Conservation (phyloP, 148 eudicot genomes). For the Hydrangea macrophylla region DNA sequence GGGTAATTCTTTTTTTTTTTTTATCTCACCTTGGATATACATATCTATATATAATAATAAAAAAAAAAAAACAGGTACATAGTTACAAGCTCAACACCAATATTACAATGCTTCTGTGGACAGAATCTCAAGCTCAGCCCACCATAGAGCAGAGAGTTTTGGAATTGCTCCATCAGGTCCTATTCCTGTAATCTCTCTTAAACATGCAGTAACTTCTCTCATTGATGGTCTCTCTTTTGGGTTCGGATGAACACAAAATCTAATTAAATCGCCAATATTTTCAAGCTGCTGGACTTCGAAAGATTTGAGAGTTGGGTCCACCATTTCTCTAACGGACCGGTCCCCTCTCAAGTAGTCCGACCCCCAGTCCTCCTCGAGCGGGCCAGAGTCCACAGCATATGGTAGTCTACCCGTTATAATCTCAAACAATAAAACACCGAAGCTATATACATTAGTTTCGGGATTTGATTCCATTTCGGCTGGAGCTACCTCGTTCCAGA, state of each 20-base stretch:
- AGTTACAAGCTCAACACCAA: conserved; percentile 4
- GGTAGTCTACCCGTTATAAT: conserved; percentile 74
- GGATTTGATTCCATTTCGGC: conserved; percentile 32
- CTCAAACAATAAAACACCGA: conserved; percentile 72
- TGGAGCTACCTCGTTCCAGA: conserved; percentile 46
- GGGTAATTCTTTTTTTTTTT: not conserved
- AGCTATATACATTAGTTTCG: conserved; percentile 60
- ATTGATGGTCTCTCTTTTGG: conserved; percentile 52
- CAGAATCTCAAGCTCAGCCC: conserved; percentile 70
- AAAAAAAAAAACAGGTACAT: not conserved
- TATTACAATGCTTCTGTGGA: conserved; percentile 40
- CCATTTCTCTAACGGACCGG: conserved; percentile 35
- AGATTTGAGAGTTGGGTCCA: conserved; percentile 68
- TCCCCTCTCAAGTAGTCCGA: conserved; percentile 51
- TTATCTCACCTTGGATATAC: no score
- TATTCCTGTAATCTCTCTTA: conserved; percentile 67
- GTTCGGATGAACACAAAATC: conserved; percentile 46
- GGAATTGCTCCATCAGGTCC: conserved; percentile 63
- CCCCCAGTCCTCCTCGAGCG: conserved; percentile 59
- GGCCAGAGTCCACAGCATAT: conserved; percentile 29
- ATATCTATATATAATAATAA: no score
- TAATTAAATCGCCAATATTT: conserved; percentile 51
- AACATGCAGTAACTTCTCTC: conserved; percentile 49
- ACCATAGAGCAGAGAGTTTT: conserved; percentile 73
- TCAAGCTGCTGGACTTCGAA: conserved; percentile 52